Base-by-base conservation (phyloP, 768 basidiomycete genomes). In the Dacryopinax primogenitus region DNA sequence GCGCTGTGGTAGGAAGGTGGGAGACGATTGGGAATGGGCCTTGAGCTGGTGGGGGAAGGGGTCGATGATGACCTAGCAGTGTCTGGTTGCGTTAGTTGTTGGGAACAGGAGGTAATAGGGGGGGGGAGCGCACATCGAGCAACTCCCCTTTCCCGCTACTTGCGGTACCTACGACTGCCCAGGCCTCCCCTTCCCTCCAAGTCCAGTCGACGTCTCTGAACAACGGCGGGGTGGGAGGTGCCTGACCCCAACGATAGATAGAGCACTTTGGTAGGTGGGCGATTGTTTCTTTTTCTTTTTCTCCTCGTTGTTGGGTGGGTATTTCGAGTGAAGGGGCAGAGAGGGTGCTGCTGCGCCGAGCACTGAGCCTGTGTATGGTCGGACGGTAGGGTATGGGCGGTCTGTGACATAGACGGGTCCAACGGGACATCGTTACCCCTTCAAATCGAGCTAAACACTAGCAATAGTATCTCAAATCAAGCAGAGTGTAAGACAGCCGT, bases 1-100 rank as follows among this genome's bases (percentile, higher is more conserved):
- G 69, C 23, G 33, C 3, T 64, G 34, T 1, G 21, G 58, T 41
- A 1, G 66, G 26, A n/a, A 63, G 37, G 21, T 63, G 37, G 21
- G 71, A 64, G 30, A 92, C 78, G 69, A 85, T 86, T 0, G 92
- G 92, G 71, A 87, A 93, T n/a, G 90, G 77, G 0, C 92, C 90
- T 0, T 79, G 78, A 21, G 83, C 80, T 0, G 80, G 79, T 1
- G 80, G 74, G 0, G 90, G 87, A 23, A 82, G 75, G 32, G 94
- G 80, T 0, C 89, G 81, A 32, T 86, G 81, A 65, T 88, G 83
- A 1, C 88, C 88, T 9, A 86, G 77, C 15, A 93, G 78, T 12
- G 84, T 82, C 88, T 76, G 41, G 33, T 44, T 18, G 26, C 63
- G 32, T 36, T 12, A 33, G 62, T 30, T 23, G 32, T 37, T 36